Conservation (phyloP, 257 asterid species). For the Plectranthus barbatus region DNA sequence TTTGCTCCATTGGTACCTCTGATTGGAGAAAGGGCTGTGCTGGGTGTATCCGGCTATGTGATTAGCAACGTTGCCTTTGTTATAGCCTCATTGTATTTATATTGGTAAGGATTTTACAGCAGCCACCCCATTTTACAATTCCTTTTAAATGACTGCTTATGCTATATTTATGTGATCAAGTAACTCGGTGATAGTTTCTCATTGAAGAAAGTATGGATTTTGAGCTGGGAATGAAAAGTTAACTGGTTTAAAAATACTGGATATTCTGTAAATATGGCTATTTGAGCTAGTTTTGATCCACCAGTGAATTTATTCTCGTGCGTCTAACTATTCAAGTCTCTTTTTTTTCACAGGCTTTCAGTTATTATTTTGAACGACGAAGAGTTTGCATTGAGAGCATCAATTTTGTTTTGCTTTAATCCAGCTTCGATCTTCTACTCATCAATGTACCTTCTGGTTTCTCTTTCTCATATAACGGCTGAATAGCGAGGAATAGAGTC, state of each 20-base stretch:
- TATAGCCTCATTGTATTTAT: slow-evolving; percentile 55
- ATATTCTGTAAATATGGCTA: background rate
- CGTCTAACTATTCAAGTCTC: background rate
- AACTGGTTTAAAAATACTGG: background rate
- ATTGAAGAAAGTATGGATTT: slow-evolving; percentile 2
- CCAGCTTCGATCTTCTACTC: slow-evolving; percentile 98
- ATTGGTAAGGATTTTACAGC: slow-evolving; percentile 41
- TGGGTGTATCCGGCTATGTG: slow-evolving; percentile 77
- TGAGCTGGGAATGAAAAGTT: background rate
- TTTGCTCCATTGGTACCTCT: slow-evolving; percentile 74
- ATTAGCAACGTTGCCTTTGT: slow-evolving; percentile 63
- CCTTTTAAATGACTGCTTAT: background rate
- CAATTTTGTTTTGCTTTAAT: slow-evolving; percentile 83
- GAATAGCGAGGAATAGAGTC: slow-evolving; percentile 10
- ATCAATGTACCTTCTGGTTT: slow-evolving; percentile 54
- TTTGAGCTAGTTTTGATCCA: slow-evolving; percentile 4
- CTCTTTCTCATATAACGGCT: slow-evolving; percentile 13
- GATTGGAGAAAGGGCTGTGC: slow-evolving; percentile 81
- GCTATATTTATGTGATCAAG: slow-evolving; percentile 9
- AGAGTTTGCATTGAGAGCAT: slow-evolving; percentile 72
- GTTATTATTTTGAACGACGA: slow-evolving; percentile 49
- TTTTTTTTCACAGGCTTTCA: slow-evolving; percentile 56
- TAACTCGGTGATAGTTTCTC: background rate
- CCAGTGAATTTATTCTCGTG: background rate
- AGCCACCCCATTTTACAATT: background rate